Conservation (phyloP, 108 stramenopile genomes). For the Pseudonitzschia pungens region DNA sequence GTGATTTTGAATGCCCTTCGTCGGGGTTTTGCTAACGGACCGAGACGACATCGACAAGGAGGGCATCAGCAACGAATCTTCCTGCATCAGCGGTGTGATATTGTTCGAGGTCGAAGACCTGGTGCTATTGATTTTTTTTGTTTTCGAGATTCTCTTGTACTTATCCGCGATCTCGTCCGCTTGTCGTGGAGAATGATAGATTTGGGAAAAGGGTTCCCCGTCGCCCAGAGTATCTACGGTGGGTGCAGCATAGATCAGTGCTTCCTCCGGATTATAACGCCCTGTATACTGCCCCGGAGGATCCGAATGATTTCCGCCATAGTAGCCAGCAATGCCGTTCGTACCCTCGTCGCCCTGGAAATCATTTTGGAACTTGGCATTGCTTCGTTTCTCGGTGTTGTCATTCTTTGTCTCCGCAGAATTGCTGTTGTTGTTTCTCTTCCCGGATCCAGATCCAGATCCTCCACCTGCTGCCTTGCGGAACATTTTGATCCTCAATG, state of each 20-base stretch:
- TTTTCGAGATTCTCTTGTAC: background rate
- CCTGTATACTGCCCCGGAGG: background rate
- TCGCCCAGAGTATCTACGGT: slow-evolving; percentile 49
- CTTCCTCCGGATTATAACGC: slow-evolving; percentile 1
- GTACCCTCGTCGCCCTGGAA: background rate
- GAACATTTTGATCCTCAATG: slow-evolving; percentile 12
- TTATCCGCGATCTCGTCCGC: background rate
- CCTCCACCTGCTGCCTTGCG: slow-evolving; percentile 1
- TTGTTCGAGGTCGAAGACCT: background rate
- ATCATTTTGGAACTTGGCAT: background rate
- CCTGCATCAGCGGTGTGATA: background rate
- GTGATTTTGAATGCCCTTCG: background rate
- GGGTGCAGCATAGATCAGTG: slow-evolving; percentile 38
- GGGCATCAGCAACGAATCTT: slow-evolving; percentile 5
- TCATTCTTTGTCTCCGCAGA: background rate
- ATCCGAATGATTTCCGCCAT: background rate
- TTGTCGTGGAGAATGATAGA: slow-evolving; percentile 4
- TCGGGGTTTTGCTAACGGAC: background rate
- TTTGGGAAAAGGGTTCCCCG: slow-evolving; percentile 12
- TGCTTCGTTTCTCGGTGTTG: background rate
- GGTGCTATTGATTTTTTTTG: background rate
- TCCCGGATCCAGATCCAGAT: background rate
- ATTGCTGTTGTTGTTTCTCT: background rate
- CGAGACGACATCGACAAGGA: slow-evolving; percentile 1
- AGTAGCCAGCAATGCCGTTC: background rate